A percentile compares a stretch with the other conserved stretches of the same genome.
phyloP scores from a whole-genome alignment of 2,329 filamentous ascomycete species.

The Alternaria metachromatica region DNA sequence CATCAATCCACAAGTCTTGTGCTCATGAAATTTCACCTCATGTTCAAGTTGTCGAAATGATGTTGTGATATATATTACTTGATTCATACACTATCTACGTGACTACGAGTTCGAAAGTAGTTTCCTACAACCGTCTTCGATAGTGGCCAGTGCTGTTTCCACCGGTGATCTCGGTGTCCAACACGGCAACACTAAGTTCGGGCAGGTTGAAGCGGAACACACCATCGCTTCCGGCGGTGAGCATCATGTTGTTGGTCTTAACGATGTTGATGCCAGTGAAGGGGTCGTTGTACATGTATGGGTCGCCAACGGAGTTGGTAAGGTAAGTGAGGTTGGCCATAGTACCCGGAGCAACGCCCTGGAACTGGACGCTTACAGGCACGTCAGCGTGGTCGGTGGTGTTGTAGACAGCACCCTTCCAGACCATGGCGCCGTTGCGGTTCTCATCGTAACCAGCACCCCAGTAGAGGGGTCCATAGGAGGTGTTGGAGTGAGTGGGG shows the following conservation, averaged over 20 bases:
- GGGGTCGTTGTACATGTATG: conserved; percentile 52
- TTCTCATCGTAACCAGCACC: conserved; percentile 50
- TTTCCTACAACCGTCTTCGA: background rate
- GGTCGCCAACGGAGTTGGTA: conserved; percentile 49
- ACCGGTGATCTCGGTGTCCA: conserved; percentile 50
- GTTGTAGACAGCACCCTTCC: conserved; percentile 60
- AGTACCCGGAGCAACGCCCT: conserved; percentile 35
- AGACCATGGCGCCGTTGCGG: conserved; percentile 43
- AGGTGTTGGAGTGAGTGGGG: conserved; percentile 47
- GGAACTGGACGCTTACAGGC: conserved; percentile 36
- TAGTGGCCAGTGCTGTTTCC: conserved; percentile 1
- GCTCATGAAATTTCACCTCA: background rate
- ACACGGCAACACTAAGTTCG: conserved; percentile 62
- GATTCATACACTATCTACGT: background rate
- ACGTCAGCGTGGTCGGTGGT: conserved; percentile 45
- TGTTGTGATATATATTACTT: background rate
- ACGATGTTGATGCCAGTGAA: conserved; percentile 56
- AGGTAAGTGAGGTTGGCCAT: conserved; percentile 51
- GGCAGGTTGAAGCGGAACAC: conserved; percentile 62
- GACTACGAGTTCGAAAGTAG: background rate
- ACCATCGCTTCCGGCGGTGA: conserved; percentile 51
- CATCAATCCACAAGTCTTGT: background rate
- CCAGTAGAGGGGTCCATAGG: conserved; percentile 55
- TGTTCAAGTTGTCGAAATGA: background rate
- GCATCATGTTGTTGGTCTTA: conserved; percentile 20